Base-by-base conservation (phyloP, 2,329 filamentous ascomycete genomes). In the Hymenoscyphus albidus region DNA sequence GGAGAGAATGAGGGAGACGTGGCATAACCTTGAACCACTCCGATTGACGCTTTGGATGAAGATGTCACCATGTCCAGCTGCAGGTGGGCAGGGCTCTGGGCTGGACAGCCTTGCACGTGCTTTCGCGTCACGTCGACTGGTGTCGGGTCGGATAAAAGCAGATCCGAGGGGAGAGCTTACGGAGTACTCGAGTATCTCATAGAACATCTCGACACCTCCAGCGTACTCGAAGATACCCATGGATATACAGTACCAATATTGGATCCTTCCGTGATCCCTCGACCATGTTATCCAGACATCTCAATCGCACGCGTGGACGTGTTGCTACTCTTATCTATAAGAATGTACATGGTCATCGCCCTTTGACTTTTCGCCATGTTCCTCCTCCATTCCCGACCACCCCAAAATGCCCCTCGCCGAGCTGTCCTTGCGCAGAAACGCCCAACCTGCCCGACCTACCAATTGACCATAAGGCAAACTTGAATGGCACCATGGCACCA, bases 401-500 rank as follows among this genome's bases (percentile, higher is more conserved):
- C 10, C 64, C 63, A 44, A 68, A 67, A 66, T 97, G 93, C 74
- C 93, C 93, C 1, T 82, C 87, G 42, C 87, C 92, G 68, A 91
- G 86, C 68, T 97, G 93, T 77, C 76, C 82, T 13, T 97, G 92
- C 77, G 85, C 88, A n/a, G 78, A 84, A 1, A 88, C 82, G 62
- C 87, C 90, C 0, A 69, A 77, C 13, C 82, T 89, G 78, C 78
- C 82, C 7, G 88, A 85, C 3, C 81, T 96, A 16, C 85, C 88
- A 27, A 93, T 97, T 62, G 93, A 97, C 74, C 82, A 83, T 71
- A 82, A 85, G 66, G 85, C 85, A 48, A 81, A 84, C 18, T 80
- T 97, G 55, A 88, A 90, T 73, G 91, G 91, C 13, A 89, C 90
- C 5, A 93, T 97, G 78, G 82, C 89, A 1, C 80, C 83, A 0